Percentiles rank a stretch among this genome's conserved stretches.
Conservation (phyloP, 768 basidiomycete species). For the Psilocybe tampanensis region DNA sequence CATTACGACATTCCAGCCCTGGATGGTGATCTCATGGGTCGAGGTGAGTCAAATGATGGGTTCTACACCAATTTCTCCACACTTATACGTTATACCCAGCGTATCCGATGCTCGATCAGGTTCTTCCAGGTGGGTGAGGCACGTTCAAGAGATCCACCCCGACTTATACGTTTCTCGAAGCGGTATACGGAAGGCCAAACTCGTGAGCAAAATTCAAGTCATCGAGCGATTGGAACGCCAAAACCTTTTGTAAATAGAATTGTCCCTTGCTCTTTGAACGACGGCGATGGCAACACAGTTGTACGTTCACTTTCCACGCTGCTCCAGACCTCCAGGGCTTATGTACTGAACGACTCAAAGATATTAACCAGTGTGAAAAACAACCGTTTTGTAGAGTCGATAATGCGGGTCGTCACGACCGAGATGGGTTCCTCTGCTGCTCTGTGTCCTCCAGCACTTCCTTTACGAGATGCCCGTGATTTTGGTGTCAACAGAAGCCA, state of each 20-base stretch:
- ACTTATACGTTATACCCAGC: conserved; percentile 21
- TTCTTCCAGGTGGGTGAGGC: conserved; percentile 26
- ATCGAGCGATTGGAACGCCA: background rate
- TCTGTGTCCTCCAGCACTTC: conserved; percentile 41
- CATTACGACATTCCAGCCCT: conserved; percentile 41
- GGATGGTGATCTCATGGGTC: conserved; percentile 51
- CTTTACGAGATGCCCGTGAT: conserved; percentile 32
- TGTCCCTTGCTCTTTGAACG: conserved; percentile 30
- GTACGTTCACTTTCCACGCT: conserved; percentile 15
- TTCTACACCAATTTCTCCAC: conserved; percentile 19
- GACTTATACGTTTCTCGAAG: conserved; percentile 12
- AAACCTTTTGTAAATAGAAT: conserved; percentile 17
- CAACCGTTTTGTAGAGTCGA: conserved; percentile 43
- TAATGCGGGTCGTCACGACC: conserved; percentile 48
- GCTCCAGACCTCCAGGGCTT: background rate
- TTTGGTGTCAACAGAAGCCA: conserved; percentile 53
- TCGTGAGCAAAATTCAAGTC: conserved; percentile 20
- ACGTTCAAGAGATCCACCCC: background rate
- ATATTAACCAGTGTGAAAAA: conserved; percentile 47
- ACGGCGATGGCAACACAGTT: conserved; percentile 32
- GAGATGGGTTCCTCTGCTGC: conserved; percentile 58
- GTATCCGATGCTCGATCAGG: conserved; percentile 34
- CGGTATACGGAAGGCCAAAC: conserved; percentile 34
- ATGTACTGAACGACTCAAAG: conserved; percentile 11
- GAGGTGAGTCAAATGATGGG: conserved; percentile 34